A percentile compares a stretch with the other conserved stretches of the same genome.
Conservation (phyloP, 495 filamentous ascomycete genomes). For the Aspergillus sclerotioniger region DNA sequence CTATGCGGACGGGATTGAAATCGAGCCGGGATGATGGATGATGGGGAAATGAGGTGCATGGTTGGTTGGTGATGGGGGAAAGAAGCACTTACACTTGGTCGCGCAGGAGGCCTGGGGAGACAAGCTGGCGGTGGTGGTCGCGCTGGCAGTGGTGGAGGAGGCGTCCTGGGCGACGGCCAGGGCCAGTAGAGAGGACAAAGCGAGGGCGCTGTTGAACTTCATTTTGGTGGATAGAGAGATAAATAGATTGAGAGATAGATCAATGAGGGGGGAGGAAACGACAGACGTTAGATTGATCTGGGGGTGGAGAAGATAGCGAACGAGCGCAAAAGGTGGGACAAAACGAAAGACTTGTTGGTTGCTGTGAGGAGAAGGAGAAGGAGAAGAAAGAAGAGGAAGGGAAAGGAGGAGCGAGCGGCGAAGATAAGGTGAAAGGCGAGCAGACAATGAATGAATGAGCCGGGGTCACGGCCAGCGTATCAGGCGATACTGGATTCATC, state of each 20-base stretch:
- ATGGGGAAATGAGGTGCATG: neutral
- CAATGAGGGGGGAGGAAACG: neutral
- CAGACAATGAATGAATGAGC: too few relatives aligned
- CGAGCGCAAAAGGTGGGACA: conserved; percentile 10
- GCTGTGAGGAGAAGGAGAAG: conserved; percentile 4
- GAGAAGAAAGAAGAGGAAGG: conserved; percentile 12
- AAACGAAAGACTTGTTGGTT: conserved; percentile 22
- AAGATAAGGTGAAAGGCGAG: neutral
- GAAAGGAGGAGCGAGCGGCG: conserved; percentile 10
- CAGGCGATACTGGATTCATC: neutral
- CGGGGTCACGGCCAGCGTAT: neutral
- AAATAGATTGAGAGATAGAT: neutral
- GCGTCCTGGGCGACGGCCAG: conserved; percentile 32
- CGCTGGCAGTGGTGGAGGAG: conserved; percentile 24
- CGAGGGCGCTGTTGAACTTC: conserved; percentile 41
- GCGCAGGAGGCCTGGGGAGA: conserved; percentile 32
- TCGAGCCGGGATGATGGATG: neutral
- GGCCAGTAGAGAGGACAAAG: conserved; percentile 35
- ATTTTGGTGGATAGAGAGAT: conserved; percentile 25
- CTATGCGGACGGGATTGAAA: neutral
- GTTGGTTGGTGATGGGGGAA: neutral
- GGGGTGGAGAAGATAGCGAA: conserved; percentile 12
- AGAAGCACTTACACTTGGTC: conserved; percentile 31
- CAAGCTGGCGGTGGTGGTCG: conserved; percentile 23
- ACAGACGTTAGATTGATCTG: conserved; percentile 12